A percentile compares a stretch with the other conserved stretches of the same genome.
Conservation (phyloP, 495 filamentous ascomycete genomes). For the Lepidopterella palustris region DNA sequence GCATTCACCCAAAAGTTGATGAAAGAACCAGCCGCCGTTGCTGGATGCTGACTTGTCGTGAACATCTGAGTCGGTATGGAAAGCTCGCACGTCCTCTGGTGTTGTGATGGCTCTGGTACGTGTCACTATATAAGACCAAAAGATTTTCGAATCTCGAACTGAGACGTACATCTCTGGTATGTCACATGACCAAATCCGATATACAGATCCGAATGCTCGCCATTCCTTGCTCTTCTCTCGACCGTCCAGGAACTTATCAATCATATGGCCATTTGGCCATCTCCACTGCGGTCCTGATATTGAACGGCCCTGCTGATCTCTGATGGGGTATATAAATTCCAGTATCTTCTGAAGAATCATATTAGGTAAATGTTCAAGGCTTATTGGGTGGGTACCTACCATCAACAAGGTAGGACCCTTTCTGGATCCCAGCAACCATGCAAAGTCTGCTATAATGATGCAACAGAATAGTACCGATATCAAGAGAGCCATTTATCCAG, state of each 20-base stretch:
- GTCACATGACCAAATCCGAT: slow-evolving; percentile 4
- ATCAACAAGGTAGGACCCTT: background rate
- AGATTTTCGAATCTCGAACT: too few relatives aligned
- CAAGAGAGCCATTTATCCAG: background rate
- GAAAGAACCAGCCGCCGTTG: slow-evolving; percentile 32
- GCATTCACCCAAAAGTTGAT: slow-evolving; percentile 36
- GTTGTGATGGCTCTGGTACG: slow-evolving; percentile 2
- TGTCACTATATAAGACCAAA: background rate
- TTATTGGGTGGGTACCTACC: background rate
- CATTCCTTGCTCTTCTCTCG: background rate
- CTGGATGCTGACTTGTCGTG: slow-evolving; percentile 7
- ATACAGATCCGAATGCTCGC: slow-evolving; percentile 3
- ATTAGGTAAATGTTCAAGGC: background rate
- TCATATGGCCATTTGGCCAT: slow-evolving; percentile 5
- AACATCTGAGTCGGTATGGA: slow-evolving; percentile 1
- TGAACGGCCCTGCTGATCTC: background rate
- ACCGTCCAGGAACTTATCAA: slow-evolving; percentile 8
- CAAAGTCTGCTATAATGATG: background rate
- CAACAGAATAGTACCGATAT: background rate
- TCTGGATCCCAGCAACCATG: background rate
- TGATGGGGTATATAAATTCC: background rate
- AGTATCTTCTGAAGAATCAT: background rate
- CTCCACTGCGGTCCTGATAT: slow-evolving; percentile 1
- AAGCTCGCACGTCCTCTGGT: slow-evolving; percentile 3
- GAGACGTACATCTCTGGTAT: slow-evolving; percentile 14